A percentile compares a stretch with the other conserved stretches of the same genome.
These are phyloP conservation scores for Pseudogymnoascus sp. DNA, from an alignment of 2,329 filamentous ascomycete genomes.

Conservation along the genomic window DNA sequence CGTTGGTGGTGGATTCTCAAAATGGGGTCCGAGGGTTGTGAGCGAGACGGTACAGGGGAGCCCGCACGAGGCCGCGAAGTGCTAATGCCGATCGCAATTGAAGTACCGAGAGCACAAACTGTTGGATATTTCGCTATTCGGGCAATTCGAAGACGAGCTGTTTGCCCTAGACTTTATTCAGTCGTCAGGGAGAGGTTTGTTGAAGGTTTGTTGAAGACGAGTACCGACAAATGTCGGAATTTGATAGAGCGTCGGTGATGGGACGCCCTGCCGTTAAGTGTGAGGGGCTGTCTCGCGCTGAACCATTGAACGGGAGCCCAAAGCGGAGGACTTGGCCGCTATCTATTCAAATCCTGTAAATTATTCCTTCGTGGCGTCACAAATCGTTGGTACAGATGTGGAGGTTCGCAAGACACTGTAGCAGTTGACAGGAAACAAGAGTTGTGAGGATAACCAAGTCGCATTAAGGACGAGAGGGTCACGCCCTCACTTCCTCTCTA, in stretches of 20 bases:
- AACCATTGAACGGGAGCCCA: neutral
- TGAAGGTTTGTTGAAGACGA: neutral
- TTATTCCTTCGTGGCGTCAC: neutral
- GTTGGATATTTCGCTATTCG: neutral
- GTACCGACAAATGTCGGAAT: neutral
- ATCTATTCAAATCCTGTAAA: neutral
- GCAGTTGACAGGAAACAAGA: constrained; percentile 1
- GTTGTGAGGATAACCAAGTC: neutral
- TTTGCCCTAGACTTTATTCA: neutral
- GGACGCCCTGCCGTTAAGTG: neutral
- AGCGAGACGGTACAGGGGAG: neutral
- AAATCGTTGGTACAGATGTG: neutral
- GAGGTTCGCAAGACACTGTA: neutral
- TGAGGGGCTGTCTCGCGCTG: neutral
- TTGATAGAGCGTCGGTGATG: neutral
- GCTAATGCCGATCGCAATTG: neutral
- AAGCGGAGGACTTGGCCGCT: neutral
- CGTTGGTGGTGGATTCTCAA: constrained; percentile 3
- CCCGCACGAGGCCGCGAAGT: neutral
- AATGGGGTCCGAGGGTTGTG: constrained; percentile 4
- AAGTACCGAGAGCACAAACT: neutral
- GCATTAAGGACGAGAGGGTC: neutral
- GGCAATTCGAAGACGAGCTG: neutral
- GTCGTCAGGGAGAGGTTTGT: neutral
- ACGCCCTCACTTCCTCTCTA: neutral